phyloP scores from a whole-genome alignment of 805 yeast genomes.

The Candida krabiensis region DNA sequence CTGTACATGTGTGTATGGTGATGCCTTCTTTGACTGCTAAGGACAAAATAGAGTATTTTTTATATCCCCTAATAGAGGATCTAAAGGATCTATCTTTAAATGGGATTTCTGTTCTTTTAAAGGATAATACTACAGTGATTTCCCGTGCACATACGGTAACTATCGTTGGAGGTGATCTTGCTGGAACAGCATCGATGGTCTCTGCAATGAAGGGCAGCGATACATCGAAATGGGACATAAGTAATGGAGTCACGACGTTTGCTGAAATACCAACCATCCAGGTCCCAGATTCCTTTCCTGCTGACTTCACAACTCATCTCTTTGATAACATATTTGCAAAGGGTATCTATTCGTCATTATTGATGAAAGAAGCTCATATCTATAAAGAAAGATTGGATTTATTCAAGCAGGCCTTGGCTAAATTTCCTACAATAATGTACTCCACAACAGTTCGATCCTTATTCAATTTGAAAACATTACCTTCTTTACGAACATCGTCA shows the following conservation, averaged over 20 bases:
- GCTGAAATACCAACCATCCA: slow-evolving; percentile 11
- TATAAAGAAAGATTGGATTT: not conserved
- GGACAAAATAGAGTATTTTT: slow-evolving; percentile 10
- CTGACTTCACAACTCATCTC: slow-evolving; percentile 9
- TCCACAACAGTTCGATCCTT: slow-evolving; percentile 4
- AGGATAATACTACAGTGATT: not conserved
- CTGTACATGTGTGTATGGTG: slow-evolving; percentile 13
- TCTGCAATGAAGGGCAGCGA: slow-evolving; percentile 11
- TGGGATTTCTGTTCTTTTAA: slow-evolving; percentile 9
- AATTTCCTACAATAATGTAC: slow-evolving; percentile 4
- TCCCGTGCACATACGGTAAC: slow-evolving; percentile 7
- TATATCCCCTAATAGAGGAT: slow-evolving; percentile 18
- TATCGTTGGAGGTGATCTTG: slow-evolving; percentile 14
- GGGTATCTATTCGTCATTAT: slow-evolving; percentile 14
- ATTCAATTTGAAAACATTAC: slow-evolving; percentile 7
- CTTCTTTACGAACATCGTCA: slow-evolving; percentile 8
- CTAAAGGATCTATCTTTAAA: slow-evolving; percentile 7
- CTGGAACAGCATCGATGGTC: slow-evolving; percentile 16
- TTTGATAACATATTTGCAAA: slow-evolving; percentile 14
- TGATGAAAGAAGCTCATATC: slow-evolving; percentile 1
- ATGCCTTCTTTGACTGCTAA: slow-evolving; percentile 10
- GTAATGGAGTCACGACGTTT: slow-evolving; percentile 13
- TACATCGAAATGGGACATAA: slow-evolving; percentile 8
- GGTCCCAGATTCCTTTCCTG: slow-evolving; percentile 12
- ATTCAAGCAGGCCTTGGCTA: slow-evolving; percentile 6